Percentiles rank a stretch among this genome's conserved stretches.
These are phyloP conservation scores for Dysphania ambrosioides DNA, from an alignment of 148 eudicot species.

Conservation along the genomic window DNA sequence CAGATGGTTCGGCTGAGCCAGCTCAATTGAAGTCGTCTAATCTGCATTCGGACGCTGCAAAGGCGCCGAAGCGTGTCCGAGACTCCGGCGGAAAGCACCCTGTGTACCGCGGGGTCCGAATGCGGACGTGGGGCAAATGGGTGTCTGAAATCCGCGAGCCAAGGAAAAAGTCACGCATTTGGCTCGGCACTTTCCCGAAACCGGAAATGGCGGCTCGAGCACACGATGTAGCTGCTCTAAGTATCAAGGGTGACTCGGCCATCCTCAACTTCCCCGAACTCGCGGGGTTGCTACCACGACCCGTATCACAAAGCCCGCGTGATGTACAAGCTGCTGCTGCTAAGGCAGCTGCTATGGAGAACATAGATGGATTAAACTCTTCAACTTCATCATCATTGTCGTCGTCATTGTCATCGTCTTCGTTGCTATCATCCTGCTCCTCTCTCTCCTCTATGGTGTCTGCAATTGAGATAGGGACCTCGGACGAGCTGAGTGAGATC, in stretches of 20 bases:
- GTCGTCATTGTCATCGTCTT: slow-evolving; percentile 22
- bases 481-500: slow-evolving; percentile 64
- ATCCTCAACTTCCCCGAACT: slow-evolving; percentile 80
- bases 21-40: too few relatives aligned
- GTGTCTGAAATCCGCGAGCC: slow-evolving; percentile 88
- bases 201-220: slow-evolving; percentile 93
- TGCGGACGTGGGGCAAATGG: slow-evolving; percentile 87
- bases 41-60: not conserved
- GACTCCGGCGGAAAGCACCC: slow-evolving; percentile 44
- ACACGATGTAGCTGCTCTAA: slow-evolving; percentile 74
- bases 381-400: not conserved
- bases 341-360: slow-evolving; percentile 74
- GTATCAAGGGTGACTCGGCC: slow-evolving; percentile 69
- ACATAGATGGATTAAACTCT: too few relatives aligned
- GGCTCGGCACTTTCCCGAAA: slow-evolving; percentile 80
- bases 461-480: slow-evolving; percentile 26
- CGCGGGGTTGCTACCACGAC: slow-evolving; percentile 54
- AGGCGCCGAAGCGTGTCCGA: slow-evolving; percentile 17
- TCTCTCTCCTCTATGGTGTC: slow-evolving; percentile 32
- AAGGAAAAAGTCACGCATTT: slow-evolving; percentile 68
- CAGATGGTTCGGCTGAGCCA: not conserved
- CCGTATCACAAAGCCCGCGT: slow-evolving; percentile 51
- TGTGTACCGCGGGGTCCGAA: slow-evolving; percentile 68
- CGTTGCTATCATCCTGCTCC: slow-evolving; percentile 13
- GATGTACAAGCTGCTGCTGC: slow-evolving; percentile 89